Conservation (phyloP, 768 basidiomycete species). For the Ephemerocybe angulata region DNA sequence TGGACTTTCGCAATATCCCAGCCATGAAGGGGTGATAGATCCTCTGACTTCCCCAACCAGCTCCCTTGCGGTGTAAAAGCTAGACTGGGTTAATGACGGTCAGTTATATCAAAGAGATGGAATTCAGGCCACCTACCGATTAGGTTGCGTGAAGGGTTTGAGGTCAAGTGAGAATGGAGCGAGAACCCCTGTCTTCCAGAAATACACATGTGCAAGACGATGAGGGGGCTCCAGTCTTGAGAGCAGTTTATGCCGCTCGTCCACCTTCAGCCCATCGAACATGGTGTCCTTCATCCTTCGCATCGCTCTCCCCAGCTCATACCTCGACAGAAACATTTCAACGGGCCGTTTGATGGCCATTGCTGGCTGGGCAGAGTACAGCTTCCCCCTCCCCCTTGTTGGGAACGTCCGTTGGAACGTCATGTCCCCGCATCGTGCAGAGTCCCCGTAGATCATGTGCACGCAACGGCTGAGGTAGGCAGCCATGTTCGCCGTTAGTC, state of each 20-base stretch:
- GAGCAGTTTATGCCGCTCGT: conserved; percentile 40
- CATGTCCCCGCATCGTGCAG: conserved; percentile 29
- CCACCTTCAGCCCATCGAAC: conserved; percentile 33
- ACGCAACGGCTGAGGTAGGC: conserved; percentile 34
- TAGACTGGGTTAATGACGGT: conserved; percentile 23
- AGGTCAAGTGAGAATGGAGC: conserved; percentile 35
- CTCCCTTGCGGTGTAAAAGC: conserved; percentile 42
- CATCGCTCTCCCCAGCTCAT: conserved; percentile 25
- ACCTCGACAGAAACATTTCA: conserved; percentile 36
- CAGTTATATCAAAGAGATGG: neutral
- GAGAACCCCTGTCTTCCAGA: conserved; percentile 38
- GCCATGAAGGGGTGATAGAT: conserved; percentile 43
- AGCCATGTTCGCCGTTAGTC: conserved; percentile 30
- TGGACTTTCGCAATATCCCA: conserved; percentile 47
- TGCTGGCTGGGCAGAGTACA: conserved; percentile 35
- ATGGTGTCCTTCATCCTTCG: conserved; percentile 28
- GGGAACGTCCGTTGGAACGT: conserved; percentile 32
- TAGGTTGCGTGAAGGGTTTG: conserved; percentile 33
- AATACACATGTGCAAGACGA: conserved; percentile 32
- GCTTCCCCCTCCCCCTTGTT: conserved; percentile 32
- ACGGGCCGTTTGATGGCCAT: conserved; percentile 33
- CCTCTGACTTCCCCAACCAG: conserved; percentile 40
- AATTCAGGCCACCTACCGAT: conserved; percentile 36
- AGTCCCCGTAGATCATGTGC: conserved; percentile 32
- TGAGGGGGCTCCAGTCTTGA: conserved; percentile 38